Evolutionary conservation across 2,329 filamentous ascomycete genomes (phyloP).

Genomic region (Hymenoscyphus linearis): DNA sequence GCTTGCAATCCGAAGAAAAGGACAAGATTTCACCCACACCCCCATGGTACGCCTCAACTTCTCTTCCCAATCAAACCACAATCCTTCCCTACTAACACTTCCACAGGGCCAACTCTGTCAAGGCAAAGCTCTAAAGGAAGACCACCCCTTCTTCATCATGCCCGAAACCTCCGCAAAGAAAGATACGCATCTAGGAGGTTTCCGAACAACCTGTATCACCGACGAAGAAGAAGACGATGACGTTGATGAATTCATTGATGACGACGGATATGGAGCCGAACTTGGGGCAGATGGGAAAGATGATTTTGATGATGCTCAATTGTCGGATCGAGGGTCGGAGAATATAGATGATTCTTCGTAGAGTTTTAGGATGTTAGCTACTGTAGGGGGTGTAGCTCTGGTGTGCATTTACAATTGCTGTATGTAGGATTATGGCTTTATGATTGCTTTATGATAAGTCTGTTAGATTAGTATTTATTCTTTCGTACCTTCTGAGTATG

Average conservation of each 20-base stretch:
- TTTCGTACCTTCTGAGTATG: background rate
- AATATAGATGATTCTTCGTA: background rate
- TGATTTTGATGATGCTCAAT: background rate
- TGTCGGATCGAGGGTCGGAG: background rate
- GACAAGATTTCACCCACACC: conserved; percentile 52
- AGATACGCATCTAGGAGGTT: background rate
- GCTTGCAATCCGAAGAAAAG: conserved; percentile 48
- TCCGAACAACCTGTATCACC: background rate
- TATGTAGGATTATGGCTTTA: background rate
- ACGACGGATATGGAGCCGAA: background rate
- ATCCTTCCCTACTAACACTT: too few species aligned
- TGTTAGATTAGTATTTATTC: background rate
- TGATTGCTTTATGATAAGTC: background rate
- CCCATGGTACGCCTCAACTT: conserved; percentile 41
- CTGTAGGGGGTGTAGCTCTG: background rate
- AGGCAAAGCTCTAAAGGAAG: conserved; percentile 36
- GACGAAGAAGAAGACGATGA: background rate
- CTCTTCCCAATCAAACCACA: too few species aligned
- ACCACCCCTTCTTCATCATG: conserved; percentile 47
- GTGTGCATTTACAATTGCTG: background rate
- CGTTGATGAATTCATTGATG: background rate
- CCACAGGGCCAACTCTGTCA: conserved; percentile 34
- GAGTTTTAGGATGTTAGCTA: background rate
- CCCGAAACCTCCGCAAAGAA: background rate
- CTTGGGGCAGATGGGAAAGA: background rate